Evolutionary conservation across 2,329 filamentous ascomycete species (phyloP).

Genomic region (Lachnellula suecica): DNA sequence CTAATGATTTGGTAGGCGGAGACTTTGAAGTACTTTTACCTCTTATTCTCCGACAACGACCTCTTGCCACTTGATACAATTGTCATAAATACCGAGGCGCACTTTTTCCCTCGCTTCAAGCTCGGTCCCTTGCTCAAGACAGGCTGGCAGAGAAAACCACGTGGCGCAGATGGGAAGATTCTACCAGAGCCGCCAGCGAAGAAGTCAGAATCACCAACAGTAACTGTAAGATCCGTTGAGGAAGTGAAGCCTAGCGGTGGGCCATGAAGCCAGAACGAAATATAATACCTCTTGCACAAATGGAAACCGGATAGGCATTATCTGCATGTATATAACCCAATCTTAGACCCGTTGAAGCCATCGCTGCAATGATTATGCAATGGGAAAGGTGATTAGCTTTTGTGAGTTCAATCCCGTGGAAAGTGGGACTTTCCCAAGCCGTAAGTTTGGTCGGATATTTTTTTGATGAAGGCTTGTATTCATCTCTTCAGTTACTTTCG

Average conservation of each 20-base stretch:
- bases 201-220: constrained; percentile 6
- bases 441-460: too few species aligned
- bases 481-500: too few species aligned
- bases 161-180: constrained; percentile 40
- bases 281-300: too few species aligned
- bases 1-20: constrained; percentile 64
- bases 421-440: too few species aligned
- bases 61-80: constrained; percentile 81
- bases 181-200: constrained; percentile 21
- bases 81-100: constrained; percentile 95
- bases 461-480: too few species aligned
- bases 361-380: too few species aligned
- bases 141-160: constrained; percentile 73
- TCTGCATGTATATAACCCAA: too few species aligned
- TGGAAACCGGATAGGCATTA: too few species aligned
- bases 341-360: too few species aligned
- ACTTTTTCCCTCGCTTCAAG: constrained; percentile 85
- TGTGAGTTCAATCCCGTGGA: too few species aligned
- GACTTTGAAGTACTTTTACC: constrained; percentile 96
- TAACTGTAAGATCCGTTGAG: constrained; percentile 16
- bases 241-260: constrained; percentile 11
- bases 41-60: constrained; percentile 84
- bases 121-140: constrained; percentile 75
- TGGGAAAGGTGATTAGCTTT: too few species aligned
- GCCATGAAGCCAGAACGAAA: too few species aligned